Evolutionary conservation across 176 grass and related monocot genomes (phyloP).

Genomic region (Triticum urartu): DNA sequence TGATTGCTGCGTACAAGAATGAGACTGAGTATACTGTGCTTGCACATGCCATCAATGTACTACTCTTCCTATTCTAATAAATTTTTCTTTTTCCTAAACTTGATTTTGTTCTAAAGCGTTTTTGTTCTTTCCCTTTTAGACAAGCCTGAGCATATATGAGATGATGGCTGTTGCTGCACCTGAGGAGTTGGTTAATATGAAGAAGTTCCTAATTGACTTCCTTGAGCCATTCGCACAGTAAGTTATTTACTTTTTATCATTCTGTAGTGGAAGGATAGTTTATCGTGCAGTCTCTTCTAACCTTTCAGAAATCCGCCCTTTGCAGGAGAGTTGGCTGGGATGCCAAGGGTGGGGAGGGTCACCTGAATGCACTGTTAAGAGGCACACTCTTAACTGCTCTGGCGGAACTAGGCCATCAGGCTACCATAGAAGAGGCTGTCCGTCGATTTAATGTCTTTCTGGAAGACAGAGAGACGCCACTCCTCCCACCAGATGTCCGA

Average conservation of each 20-base stretch:
- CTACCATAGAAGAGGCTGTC: slow-evolving; percentile 68
- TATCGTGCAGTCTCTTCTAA: slow-evolving; percentile 18
- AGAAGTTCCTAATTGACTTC: slow-evolving; percentile 79
- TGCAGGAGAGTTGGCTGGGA: slow-evolving; percentile 92
- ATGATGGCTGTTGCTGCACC: slow-evolving; percentile 73
- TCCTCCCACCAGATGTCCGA: slow-evolving; percentile 80
- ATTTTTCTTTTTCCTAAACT: background rate
- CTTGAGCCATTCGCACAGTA: slow-evolving; percentile 71
- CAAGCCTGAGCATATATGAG: slow-evolving; percentile 54
- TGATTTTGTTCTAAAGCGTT: slow-evolving; percentile 22
- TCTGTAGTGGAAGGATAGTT: slow-evolving; percentile 18
- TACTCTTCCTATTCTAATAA: slow-evolving; percentile 27
- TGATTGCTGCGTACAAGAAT: slow-evolving; percentile 75
- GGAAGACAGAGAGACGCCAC: slow-evolving; percentile 66
- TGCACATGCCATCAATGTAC: slow-evolving; percentile 54
- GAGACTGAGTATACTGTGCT: slow-evolving; percentile 83
- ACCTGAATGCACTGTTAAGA: slow-evolving; percentile 81
- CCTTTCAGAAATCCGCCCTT: background rate
- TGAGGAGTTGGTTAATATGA: slow-evolving; percentile 58
- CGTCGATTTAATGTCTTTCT: slow-evolving; percentile 66
- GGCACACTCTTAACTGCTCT: slow-evolving; percentile 67
- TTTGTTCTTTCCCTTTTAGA: slow-evolving; percentile 44
- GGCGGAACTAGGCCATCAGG: slow-evolving; percentile 61
- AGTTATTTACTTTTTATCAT: slow-evolving; percentile 25
- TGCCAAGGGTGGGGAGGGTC: slow-evolving; percentile 57